Evolutionary conservation across 2,329 filamentous ascomycete genomes (phyloP), one percentile per base, ranked within the genome.

Genomic region (Beauveria pseudobassiana): DNA sequence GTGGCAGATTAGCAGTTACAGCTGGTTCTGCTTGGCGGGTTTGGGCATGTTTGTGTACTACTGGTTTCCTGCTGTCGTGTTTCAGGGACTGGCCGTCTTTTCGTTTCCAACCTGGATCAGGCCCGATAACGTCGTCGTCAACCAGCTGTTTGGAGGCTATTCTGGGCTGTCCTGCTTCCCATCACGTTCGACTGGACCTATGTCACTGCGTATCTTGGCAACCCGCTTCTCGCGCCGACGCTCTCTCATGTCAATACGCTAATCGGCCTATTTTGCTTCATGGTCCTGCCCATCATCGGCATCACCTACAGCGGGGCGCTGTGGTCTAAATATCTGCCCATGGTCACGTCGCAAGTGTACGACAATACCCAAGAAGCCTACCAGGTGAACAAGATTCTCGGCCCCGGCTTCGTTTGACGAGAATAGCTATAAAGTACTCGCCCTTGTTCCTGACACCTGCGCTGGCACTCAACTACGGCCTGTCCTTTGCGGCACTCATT

Each of bases 31-130:
- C 45, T 70, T 76, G 57, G 73, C 81, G 1, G 71, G 75, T 0
- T 60, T 69, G 1, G 76, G 65, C 26, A 76, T 78, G 64, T 81
- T 81, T 63, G 66, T 70, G 52, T 82, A 81, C 72, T 84, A 84
- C 66, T 84, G 79, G 74, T 76, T 84, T 42, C 82, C 80, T 0
- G 81, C 75, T 12, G 73, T 81, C 26, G 69, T 83, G 1, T 81
- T 76, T 66, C 79, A 77, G 54, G 78, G 75, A 2, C 71, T 84
- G 6, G 79, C 77, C 10, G 77, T 81, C 52, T 86, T 86, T 67
- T 81, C 81, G 5, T 85, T 82, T 66, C 73, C 79, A 6, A 83
- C 81, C 6, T 86, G 72, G 71, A 83, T 84, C 64, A 77, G 76
- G 40, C 82, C 82, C 3, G 73, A 83, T 51, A 82, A 78, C 61